These are phyloP conservation scores for Gossypium herbaceum DNA, from an alignment of 345 rosid species.

Conservation along the genomic window DNA sequence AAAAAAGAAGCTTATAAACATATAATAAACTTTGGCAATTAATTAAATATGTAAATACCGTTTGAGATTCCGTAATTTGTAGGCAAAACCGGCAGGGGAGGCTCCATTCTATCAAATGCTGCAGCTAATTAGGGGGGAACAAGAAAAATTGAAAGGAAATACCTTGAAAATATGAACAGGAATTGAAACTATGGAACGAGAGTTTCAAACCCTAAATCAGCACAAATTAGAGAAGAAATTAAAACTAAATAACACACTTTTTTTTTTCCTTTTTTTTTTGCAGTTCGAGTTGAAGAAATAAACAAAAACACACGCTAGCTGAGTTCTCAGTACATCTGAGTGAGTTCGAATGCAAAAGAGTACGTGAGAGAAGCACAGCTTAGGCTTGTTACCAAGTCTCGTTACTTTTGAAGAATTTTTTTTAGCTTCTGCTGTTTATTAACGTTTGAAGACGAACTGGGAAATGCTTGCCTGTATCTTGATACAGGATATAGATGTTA, in stretches of 20 bases:
- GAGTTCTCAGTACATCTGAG: not conserved
- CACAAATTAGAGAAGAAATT: not conserved
- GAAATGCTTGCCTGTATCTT: not conserved
- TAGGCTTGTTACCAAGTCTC: not conserved
- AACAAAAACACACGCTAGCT: not conserved
- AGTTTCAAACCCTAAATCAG: slow-evolving; percentile 6
- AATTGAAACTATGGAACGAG: not conserved
- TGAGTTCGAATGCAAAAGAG: not conserved
- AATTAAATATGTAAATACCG: not conserved
- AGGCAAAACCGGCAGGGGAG: slow-evolving; percentile 13
- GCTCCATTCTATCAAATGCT: slow-evolving; percentile 7
- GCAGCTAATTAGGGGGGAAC: not conserved
- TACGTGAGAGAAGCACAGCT: not conserved
- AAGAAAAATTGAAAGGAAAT: not conserved
- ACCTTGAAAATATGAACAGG: not conserved
- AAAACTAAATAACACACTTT: not conserved
- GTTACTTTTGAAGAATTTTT: not conserved
- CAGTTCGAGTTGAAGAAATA: not conserved
- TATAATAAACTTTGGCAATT: not conserved
- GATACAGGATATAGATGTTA: not conserved
- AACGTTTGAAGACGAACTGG: not conserved
- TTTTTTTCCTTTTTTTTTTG: not conserved
- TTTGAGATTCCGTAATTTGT: slow-evolving; percentile 3
- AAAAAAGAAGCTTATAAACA: not conserved
- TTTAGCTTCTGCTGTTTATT: not conserved